Percentiles rank a stretch among this genome's conserved stretches.
phyloP scores from a whole-genome alignment of 805 yeast genomes.

The Suhomyces xylopsoci region DNA sequence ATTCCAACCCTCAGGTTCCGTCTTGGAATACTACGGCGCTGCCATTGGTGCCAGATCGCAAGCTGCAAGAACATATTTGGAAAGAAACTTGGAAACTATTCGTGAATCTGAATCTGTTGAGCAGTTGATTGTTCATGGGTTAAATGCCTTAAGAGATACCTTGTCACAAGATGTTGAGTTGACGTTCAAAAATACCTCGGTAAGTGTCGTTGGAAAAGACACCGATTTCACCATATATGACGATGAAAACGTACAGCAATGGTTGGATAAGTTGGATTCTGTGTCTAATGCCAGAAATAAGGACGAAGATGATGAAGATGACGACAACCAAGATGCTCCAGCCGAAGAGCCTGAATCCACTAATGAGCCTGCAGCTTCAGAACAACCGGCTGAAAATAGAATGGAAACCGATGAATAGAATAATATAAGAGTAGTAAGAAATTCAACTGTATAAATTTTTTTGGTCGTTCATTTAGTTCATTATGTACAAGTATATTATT shows the following conservation, averaged over 20 bases:
- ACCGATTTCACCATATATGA: slow-evolving; percentile 74
- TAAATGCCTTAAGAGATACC: slow-evolving; percentile 90
- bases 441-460: too few species aligned
- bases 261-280: slow-evolving; percentile 74
- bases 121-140: slow-evolving; percentile 78
- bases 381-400: slow-evolving; percentile 22
- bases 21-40: slow-evolving; percentile 84
- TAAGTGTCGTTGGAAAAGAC: slow-evolving; percentile 88
- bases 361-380: slow-evolving; percentile 12
- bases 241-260: slow-evolving; percentile 79
- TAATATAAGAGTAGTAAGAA: not conserved
- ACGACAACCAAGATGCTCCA: slow-evolving; percentile 17
- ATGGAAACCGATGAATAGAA: slow-evolving; percentile 40
- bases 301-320: slow-evolving; percentile 36
- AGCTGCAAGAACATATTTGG: slow-evolving; percentile 95
- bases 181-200: slow-evolving; percentile 77
- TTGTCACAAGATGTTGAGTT: slow-evolving; percentile 92
- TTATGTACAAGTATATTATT: not conserved
- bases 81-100: slow-evolving; percentile 74
- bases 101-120: slow-evolving; percentile 58
- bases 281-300: slow-evolving; percentile 55
- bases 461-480: not conserved
- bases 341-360: slow-evolving; percentile 13
- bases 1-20: slow-evolving; percentile 94
- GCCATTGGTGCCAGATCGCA: slow-evolving; percentile 99